Evolutionary conservation across 2,329 filamentous ascomycete genomes (phyloP).

Genomic region (Pyricularia sp.): DNA sequence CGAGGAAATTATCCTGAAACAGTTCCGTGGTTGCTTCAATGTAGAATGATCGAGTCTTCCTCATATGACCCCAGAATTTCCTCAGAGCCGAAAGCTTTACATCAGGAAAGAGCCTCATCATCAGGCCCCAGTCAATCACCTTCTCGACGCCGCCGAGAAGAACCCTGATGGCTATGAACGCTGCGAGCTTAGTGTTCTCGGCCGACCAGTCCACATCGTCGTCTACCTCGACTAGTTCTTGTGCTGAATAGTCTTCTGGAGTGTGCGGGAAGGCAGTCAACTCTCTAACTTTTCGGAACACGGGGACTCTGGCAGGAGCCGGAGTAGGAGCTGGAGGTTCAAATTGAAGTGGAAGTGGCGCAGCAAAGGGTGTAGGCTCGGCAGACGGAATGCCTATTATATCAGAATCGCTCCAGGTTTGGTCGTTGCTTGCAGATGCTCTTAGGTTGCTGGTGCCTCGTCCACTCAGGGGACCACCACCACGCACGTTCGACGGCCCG

Average conservation of each 20-base stretch:
- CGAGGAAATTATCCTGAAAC: slow-evolving; percentile 53
- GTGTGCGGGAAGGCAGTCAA: slow-evolving; percentile 19
- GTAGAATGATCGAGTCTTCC: slow-evolving; percentile 35
- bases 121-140: slow-evolving; percentile 46
- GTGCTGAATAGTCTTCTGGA: slow-evolving; percentile 19
- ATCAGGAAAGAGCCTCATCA: slow-evolving; percentile 41
- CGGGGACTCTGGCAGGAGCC: slow-evolving; percentile 10
- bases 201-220: slow-evolving; percentile 27
- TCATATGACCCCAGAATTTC: slow-evolving; percentile 41
- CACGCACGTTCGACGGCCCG: background rate
- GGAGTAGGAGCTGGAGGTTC: background rate
- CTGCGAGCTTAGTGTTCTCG: slow-evolving; percentile 35
- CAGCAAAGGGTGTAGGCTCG: background rate
- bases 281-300: slow-evolving; percentile 17
- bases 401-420: background rate
- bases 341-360: background rate
- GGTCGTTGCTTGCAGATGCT: background rate
- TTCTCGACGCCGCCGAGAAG: slow-evolving; percentile 48
- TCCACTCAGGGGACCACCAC: background rate
- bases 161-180: slow-evolving; percentile 43
- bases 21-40: slow-evolving; percentile 44
- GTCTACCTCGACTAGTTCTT: slow-evolving; percentile 14
- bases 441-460: background rate
- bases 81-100: slow-evolving; percentile 37
- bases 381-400: background rate